Evolutionary conservation across 306 rosid genomes (phyloP).

Genomic region (Cucurbita ficifolia): DNA sequence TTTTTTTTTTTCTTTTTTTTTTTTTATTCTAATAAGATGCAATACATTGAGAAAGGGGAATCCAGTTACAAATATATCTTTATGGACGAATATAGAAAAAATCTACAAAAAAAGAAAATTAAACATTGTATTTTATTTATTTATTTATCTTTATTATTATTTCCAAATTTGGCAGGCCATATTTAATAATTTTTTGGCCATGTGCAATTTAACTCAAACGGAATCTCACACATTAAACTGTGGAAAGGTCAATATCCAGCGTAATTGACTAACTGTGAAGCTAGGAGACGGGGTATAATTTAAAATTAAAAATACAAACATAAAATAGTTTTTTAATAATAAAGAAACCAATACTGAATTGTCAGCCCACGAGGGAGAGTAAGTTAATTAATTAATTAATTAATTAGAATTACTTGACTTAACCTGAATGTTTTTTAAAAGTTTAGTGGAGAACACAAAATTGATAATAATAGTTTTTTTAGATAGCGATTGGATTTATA

Average conservation of each 20-base stretch:
- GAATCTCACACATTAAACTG: background rate
- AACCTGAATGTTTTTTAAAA: no score
- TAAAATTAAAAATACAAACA: background rate
- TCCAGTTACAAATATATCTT: no score
- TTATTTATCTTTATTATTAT: no score
- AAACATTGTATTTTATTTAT: background rate
- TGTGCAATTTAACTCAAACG: background rate
- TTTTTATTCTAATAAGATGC: no score
- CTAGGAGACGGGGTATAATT: background rate
- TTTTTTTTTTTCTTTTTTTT: no score
- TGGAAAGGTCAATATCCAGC: background rate
- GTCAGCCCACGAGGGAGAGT: background rate
- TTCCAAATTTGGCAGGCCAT: background rate
- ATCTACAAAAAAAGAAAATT: no score
- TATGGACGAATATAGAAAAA: no score
- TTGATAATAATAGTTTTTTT: no score
- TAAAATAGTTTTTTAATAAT: background rate
- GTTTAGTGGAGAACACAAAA: no score
- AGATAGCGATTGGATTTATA: no score
- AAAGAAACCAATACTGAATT: background rate
- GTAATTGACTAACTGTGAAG: background rate
- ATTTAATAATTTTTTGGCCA: background rate
- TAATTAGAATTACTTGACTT: conserved; percentile 1
- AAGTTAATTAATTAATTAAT: background rate
- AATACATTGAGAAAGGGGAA: no score